Base-by-base conservation (phyloP, 805 yeast species). In the Yarrowia sp. region DNA sequence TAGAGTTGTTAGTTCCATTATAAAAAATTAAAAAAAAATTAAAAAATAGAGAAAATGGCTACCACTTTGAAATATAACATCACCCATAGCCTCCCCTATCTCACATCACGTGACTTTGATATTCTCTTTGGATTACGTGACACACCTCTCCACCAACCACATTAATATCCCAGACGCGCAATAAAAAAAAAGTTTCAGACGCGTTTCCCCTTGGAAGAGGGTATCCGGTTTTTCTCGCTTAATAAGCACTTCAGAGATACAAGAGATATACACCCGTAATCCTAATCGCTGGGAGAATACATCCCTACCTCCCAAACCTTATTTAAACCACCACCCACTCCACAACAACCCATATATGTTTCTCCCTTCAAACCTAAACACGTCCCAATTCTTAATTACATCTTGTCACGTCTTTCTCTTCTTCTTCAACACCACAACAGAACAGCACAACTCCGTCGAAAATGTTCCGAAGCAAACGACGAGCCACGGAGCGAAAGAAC, bases 401-500 rank as follows among this genome's bases (percentile, higher is more conserved):
- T 10, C 52, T 17, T 24, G 44, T 15, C 63, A 17, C 63, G 47
- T 40, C 33, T 58, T 42, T 24, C 40, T 42, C 10, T 30, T 15
- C 10, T 17, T 17, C 50, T 10, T 9, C 50, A 19, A 1, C 49
- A 10, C 3, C 63, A 24, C 61, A 40, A 36, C 40, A 40, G 17
- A 13, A n/a, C 24, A 46, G 10, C 17, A 61, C 33, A 53, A 24
- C 9, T 15, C 20, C 14, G 5, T 6, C n/a, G 6, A 33, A 10
- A 30, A 76, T 76, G 79, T 76, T 74, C 67, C 47, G 77, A 66
- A 74, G 71, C 46, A 72, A 74, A 42, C 69, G 72, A 61, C 72
- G 78, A 53, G 71, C 70, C 12, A 68, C 68, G 71, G 63, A 79
- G 76, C 39, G 78, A 75, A 46, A 75, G 77, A 53, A 74, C 76